Evolutionary conservation across 164 flowering plant species (phyloP).

Genomic region (Malania oleifera): DNA sequence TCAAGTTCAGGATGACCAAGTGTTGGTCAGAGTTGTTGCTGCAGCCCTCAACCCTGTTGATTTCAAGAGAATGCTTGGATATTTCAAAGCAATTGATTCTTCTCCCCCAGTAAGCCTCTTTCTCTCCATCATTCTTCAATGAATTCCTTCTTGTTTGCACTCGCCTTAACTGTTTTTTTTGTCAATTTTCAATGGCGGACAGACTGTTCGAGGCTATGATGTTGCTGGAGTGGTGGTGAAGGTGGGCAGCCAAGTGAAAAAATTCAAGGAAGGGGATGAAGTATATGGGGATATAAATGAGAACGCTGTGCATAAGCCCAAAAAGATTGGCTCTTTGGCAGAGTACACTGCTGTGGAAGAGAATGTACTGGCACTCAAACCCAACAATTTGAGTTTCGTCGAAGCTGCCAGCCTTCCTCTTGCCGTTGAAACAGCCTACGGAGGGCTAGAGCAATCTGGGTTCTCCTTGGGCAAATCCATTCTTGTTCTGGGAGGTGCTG

Average conservation of each 20-base stretch:
- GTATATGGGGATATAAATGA: not conserved
- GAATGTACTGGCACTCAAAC: not conserved
- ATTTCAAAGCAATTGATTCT: not conserved
- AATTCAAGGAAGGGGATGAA: slow-evolving; percentile 3
- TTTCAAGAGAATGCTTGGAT: not conserved
- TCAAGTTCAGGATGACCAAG: not conserved
- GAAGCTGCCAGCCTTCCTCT: slow-evolving; percentile 1
- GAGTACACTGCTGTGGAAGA: not conserved
- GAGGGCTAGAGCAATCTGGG: not conserved
- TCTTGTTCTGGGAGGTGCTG: slow-evolving; percentile 5
- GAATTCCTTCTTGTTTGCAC: not conserved
- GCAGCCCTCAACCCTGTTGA: not conserved
- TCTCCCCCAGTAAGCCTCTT: not conserved
- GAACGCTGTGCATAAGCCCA: not conserved
- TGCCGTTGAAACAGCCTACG: not conserved
- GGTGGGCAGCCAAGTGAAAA: slow-evolving; percentile 3
- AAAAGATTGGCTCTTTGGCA: not conserved
- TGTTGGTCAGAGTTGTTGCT: not conserved
- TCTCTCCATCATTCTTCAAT: not conserved
- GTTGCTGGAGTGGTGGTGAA: slow-evolving; percentile 1
- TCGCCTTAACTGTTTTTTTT: not conserved
- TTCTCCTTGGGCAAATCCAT: not conserved
- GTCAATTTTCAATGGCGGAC: no score
- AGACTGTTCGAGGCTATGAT: slow-evolving; percentile 2
- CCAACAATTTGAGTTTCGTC: not conserved